Evolutionary conservation across 1,139 yeast genomes (phyloP).

Genomic region (Scheffersomyces parashehatae): DNA sequence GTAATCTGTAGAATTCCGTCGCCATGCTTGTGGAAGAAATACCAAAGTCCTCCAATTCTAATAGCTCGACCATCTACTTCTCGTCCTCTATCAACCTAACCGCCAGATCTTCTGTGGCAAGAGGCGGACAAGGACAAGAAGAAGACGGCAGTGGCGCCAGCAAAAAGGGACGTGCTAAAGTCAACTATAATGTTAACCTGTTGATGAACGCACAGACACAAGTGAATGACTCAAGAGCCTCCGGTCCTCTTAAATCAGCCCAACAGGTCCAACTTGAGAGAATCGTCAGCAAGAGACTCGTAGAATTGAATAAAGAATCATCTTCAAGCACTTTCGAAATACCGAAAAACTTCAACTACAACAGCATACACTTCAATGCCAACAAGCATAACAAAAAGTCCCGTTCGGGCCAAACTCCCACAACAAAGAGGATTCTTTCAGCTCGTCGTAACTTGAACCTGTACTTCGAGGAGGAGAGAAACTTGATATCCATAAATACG

Average conservation of each 20-base stretch:
- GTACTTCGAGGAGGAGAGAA: conserved; percentile 51
- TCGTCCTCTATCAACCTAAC: conserved; percentile 46
- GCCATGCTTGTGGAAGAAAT: conserved; percentile 48
- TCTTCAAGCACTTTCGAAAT: conserved; percentile 34
- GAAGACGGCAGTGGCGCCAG: conserved; percentile 22
- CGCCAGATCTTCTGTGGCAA: conserved; percentile 37
- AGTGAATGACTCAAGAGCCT: conserved; percentile 25
- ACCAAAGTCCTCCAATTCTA: conserved; percentile 36
- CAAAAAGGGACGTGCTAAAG: conserved; percentile 38
- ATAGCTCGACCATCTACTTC: conserved; percentile 43
- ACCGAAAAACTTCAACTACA: conserved; percentile 44
- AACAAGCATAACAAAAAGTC: conserved; percentile 26
- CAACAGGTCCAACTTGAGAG: conserved; percentile 48
- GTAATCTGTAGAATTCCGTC: too few relatives aligned
- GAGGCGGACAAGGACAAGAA: conserved; percentile 15
- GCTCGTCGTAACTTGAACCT: conserved; percentile 47
- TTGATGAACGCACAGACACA: conserved; percentile 49
- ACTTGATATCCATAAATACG: conserved; percentile 43
- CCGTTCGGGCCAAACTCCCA: conserved; percentile 46
- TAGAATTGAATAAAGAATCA: conserved; percentile 39
- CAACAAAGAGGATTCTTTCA: conserved; percentile 45
- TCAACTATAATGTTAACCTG: conserved; percentile 46
- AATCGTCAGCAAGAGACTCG: conserved; percentile 37
- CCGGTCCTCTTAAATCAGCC: conserved; percentile 43
- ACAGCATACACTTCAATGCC: conserved; percentile 27